Evolutionary conservation across 2,329 filamentous ascomycete species (phyloP).

Genomic region (Ilyonectria sp.): DNA sequence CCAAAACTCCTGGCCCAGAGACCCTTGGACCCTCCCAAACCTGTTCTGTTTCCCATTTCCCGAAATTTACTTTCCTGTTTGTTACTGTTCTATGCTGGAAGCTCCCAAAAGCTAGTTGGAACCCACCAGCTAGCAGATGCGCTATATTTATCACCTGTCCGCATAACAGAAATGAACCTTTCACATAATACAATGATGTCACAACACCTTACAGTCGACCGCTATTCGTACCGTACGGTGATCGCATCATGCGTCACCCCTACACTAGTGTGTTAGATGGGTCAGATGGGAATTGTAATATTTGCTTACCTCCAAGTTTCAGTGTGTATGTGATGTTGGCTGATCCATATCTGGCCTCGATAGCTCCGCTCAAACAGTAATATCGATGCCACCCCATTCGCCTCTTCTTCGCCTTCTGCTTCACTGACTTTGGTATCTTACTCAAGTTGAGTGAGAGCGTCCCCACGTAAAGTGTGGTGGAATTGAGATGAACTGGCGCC

Average conservation of each 20-base stretch:
- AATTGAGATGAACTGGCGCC: constrained; percentile 51
- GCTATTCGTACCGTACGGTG: constrained; percentile 53
- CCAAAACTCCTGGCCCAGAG: no score
- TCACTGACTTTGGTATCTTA: constrained; percentile 52
- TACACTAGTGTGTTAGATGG: constrained; percentile 37
- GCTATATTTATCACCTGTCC: no score
- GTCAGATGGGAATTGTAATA: neutral
- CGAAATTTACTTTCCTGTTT: neutral
- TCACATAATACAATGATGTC: no score
- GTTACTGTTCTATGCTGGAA: neutral
- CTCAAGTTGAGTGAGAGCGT: constrained; percentile 55
- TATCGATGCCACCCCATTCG: constrained; percentile 56
- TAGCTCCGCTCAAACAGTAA: constrained; percentile 55
- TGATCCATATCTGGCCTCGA: constrained; percentile 57
- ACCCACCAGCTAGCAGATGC: no score
- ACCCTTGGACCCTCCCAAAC: neutral
- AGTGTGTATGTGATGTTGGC: constrained; percentile 56
- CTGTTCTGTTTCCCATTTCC: constrained; percentile 8
- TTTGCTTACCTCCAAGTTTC: constrained; percentile 54
- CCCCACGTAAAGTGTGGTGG: constrained; percentile 51
- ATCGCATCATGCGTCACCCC: constrained; percentile 56
- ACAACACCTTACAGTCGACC: neutral
- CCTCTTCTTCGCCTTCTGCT: constrained; percentile 49
- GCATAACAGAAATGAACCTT: no score
- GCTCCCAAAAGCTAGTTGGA: no score